Base-by-base conservation (phyloP, 495 filamentous ascomycete genomes). In the Thozetella sp. region DNA sequence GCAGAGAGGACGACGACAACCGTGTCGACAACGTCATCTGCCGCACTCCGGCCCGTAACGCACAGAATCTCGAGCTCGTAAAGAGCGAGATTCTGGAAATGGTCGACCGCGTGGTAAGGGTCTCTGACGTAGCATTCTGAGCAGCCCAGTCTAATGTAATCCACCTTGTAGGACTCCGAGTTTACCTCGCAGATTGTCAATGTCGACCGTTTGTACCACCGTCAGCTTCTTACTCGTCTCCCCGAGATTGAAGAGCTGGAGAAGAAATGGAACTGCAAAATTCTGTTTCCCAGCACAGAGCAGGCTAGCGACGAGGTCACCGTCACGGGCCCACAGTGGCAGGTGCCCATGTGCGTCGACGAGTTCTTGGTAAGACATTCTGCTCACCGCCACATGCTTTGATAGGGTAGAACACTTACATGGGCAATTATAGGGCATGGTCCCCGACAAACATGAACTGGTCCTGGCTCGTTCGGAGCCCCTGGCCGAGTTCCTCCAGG, bases 71-170 rank as follows among this genome's bases (percentile, higher is more conserved):
- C 43, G 95, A 99, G 73, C 80, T 97, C 23, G 95, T 99, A 57
- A 99, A 98, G 84, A 90, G 92, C 68, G 95, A 99, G 79, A 99
- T 99, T 65, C 91, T 99, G 82, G 94, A 97, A 67, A 98, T 97
- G 95, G 95, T 99, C 51, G 93, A 98, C 76, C 91, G 96, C 76
- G 93, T 88, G 55, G 88, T 91, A 79, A 77, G 86, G 22, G 2
- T 20, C 37, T 4, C 66, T 67, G 55, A 65, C 56, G 26, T 40
- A 3, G 4, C 48, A 25, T 23, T 46, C 34, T n/a, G 20, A 48
- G 20, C 30, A 15, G 25, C 26, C 24, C 19, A 25, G 20, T 48
- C n/a, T 48, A 37, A 37, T 48, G 4, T 48, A 19, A 10, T 4
- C 43, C 43, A 48, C 15, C 22, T 3, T 25, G 51, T 66, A 90